Base-by-base conservation (phyloP, 2,329 filamentous ascomycete species). In the Hawksworthiomyces lignivorus region DNA sequence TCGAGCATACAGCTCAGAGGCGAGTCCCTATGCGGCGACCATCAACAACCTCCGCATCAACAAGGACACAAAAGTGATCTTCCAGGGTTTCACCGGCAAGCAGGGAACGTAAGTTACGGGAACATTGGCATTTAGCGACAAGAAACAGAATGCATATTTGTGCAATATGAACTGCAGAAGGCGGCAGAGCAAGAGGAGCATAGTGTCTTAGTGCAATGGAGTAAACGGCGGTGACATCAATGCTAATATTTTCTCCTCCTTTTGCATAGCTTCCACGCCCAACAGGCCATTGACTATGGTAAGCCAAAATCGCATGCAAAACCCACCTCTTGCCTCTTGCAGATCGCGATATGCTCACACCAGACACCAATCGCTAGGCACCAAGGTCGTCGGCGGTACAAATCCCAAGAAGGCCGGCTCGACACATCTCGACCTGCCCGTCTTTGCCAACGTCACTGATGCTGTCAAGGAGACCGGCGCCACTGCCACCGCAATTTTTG, bases 261-360 rank as follows among this genome's bases (percentile, higher is more conserved):
- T 3, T n/a, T 31, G 15, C 11, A 36, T 28, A 97, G 90, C 57
- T 98, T 98, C 77, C 92, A 98, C 68, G 92, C 92, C 53, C 78
- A 87, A 65, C 89, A 96, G 72, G 92, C 92, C 54, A 96, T 98
- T 68, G 92, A 94, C 67, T 98, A 98, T 70, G 92, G 87, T 94
- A 86, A 33, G 53, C 31, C 3, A 8, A 42, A 34, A 51, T 52
- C 47, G n/a, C n/a, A n/a, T n/a, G n/a, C n/a, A n/a, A n/a, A n/a
- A n/a, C n/a, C n/a, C n/a, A n/a, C n/a, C n/a, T n/a, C n/a, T n/a
- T n/a, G n/a, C n/a, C n/a, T n/a, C n/a, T n/a, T n/a, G n/a, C n/a
- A n/a, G n/a, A n/a, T n/a, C n/a, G n/a, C n/a, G n/a, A n/a, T n/a
- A n/a, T n/a, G n/a, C n/a, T n/a, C n/a, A n/a, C n/a, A n/a, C n/a